Base-by-base conservation (phyloP, 257 asterid species). In the Rehmannia glutinosa region DNA sequence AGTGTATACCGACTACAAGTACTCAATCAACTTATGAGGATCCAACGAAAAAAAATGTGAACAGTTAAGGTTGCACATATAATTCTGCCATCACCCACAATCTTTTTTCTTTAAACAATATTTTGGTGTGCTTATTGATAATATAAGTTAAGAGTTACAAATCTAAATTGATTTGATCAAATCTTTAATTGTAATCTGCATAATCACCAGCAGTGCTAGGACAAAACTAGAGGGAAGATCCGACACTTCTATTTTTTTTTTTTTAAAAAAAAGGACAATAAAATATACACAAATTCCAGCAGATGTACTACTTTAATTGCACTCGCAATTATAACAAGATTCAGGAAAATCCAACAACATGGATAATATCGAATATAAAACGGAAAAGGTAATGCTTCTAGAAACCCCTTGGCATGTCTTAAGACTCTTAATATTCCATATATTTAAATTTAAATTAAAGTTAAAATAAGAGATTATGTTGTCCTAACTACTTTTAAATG, bases 281-380 rank as follows among this genome's bases (percentile, higher is more conserved):
- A 41, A 17, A 23, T 20, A 35, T 70, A 55, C 25, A 35, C 47
- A 32, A 55, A 43, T 30, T 30, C 7, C 6, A 51, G 21, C 2
- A 15, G 27, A 47, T 47, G 57, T 50, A 43, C 52, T 8, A 3
- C 3, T 30, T 3, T 30, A 30, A 46, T 35, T 8, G n/a, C 33
- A 57, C 56, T 46, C 7, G 54, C 30, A 52, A 38, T 64, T 39
- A 58, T 17, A 30, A 19, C 16, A 75, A 72, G 88, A 80, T 77
- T 72, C 71, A 57, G 73, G 75, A n/a, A 71, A 77, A 83, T 83
- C 88, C 62, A 72, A 30, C 68, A 65, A 59, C 70, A 43, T 59
- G 8, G 71, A 32, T 70, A 70, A 66, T 50, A 71, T 71, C 72
- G 60, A 52, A 62, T 24, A 41, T 35, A 17, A 41, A 25, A 32